Evolutionary conservation across 768 basidiomycete species (phyloP), one percentile per base, ranked within the genome.

Genomic region (Neoboletus magnificus): DNA sequence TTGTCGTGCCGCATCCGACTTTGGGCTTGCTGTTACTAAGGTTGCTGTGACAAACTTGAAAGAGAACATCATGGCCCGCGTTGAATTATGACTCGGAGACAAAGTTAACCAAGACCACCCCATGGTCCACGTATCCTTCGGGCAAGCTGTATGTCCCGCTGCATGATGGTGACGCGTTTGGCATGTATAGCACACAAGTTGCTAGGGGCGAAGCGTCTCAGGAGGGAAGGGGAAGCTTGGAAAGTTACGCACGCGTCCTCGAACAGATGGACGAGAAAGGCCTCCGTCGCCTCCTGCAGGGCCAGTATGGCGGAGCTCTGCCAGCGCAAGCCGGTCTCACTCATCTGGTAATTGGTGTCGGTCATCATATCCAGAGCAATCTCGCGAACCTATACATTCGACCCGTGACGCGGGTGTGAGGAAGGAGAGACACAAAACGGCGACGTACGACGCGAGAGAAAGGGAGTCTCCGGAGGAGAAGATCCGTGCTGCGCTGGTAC

Each of bases 161-260:
- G 93, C 95, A 98, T 98, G 63, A 98, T 87, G 6, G 96, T 99
- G 5, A 98, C 96, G 64, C 96, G 87, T 73, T 96, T 98, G 16
- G 96, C 96, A 66, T 98, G 96, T 61, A 99, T 91, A 7, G 96
- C 95, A 66, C 97, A 99, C 33, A 97, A 77, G 70, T 98, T 97
- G 41, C 94, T 97, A 58, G 22, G 57, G 15, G 44, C n/a, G 22
- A 45, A 37, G 22, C 44, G n/a, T 27, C 25, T 63, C 41, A 57
- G 43, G 42, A 20, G 29, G 39, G 22, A 56, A 25, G 30, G 20
- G 5, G 2, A 23, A 25, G 1, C 41, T 23, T 15, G 30, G 20
- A 45, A 50, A 32, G 42, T 9, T 27, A 91, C 94, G 77, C 72
- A 98, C 92, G 96, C 93, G 74, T 99, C 97, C 74, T 99, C 97